Evolutionary conservation across 169 alveolate species (phyloP).

Genomic region (Plasmodium falciparum): DNA sequence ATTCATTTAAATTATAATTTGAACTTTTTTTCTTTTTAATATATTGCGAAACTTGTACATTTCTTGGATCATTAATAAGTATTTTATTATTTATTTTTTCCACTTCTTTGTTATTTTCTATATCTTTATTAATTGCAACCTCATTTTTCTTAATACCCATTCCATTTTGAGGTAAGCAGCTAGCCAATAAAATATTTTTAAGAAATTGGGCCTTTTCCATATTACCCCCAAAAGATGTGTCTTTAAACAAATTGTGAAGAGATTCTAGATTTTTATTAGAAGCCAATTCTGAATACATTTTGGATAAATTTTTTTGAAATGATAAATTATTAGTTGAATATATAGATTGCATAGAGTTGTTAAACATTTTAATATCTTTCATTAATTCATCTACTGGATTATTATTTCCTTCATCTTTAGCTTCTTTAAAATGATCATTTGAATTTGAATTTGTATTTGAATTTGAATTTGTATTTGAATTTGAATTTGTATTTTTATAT

Average conservation of each 20-base stretch:
- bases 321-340: conserved; percentile 7
- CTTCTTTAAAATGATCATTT: background rate
- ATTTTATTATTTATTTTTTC: too few relatives aligned
- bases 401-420: background rate
- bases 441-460: background rate
- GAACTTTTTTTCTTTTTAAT: background rate
- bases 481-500: background rate
- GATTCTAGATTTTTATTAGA: conserved; percentile 47
- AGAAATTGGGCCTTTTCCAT: background rate
- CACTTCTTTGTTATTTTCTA: background rate
- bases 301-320: conserved; percentile 14
- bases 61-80: too few relatives aligned
- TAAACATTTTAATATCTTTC: conserved; percentile 39
- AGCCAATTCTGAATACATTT: conserved; percentile 47
- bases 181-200: background rate
- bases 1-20: background rate
- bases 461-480: background rate
- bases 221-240: background rate
- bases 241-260: conserved; percentile 18
- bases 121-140: background rate
- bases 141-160: background rate
- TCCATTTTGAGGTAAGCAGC: background rate
- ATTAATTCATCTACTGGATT: conserved; percentile 32
- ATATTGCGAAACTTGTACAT: background rate
- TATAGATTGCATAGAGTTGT: conserved; percentile 53